A percentile compares a stretch with the other conserved stretches of the same genome.
Evolutionary conservation across 257 asterid species (phyloP).

Genomic region (Ilex asprella): DNA sequence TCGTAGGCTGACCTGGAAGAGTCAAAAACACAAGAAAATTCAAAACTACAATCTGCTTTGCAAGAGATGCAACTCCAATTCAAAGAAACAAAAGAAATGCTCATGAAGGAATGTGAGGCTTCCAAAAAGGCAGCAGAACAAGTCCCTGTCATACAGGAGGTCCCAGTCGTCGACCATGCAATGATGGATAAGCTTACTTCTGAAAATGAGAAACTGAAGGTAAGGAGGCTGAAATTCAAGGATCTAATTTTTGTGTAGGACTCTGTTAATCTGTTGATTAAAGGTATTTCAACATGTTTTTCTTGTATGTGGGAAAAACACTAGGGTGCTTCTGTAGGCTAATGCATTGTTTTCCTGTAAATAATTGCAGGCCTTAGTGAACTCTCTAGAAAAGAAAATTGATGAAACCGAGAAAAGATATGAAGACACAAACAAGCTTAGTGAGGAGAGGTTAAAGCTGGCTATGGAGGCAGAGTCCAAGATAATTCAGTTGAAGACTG

Average conservation of each 20-base stretch:
- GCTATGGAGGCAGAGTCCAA: slow-evolving; percentile 87
- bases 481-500: slow-evolving; percentile 76
- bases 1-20: slow-evolving; percentile 83
- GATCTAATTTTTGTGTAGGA: slow-evolving; percentile 1
- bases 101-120: slow-evolving; percentile 60
- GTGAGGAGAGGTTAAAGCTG: slow-evolving; percentile 92
- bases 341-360: slow-evolving; percentile 8
- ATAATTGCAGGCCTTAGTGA: slow-evolving; percentile 58
- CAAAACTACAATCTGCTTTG: slow-evolving; percentile 71
- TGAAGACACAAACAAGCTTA: slow-evolving; percentile 85
- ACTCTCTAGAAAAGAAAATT: slow-evolving; percentile 76
- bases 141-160: slow-evolving; percentile 68
- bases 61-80: slow-evolving; percentile 75
- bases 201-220: slow-evolving; percentile 88
- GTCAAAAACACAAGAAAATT: slow-evolving; percentile 86
- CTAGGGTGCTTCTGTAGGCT: slow-evolving; percentile 4
- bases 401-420: slow-evolving; percentile 84
- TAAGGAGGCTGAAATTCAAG: slow-evolving; percentile 17
- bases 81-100: slow-evolving; percentile 67
- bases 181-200: slow-evolving; percentile 62
- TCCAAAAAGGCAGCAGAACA: slow-evolving; percentile 54
- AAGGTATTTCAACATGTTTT: background rate
- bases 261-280: background rate
- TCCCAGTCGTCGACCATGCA: slow-evolving; percentile 84
- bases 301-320: background rate